Base-by-base conservation (phyloP, 2,329 filamentous ascomycete species). In the Penicillium frequentans region DNA sequence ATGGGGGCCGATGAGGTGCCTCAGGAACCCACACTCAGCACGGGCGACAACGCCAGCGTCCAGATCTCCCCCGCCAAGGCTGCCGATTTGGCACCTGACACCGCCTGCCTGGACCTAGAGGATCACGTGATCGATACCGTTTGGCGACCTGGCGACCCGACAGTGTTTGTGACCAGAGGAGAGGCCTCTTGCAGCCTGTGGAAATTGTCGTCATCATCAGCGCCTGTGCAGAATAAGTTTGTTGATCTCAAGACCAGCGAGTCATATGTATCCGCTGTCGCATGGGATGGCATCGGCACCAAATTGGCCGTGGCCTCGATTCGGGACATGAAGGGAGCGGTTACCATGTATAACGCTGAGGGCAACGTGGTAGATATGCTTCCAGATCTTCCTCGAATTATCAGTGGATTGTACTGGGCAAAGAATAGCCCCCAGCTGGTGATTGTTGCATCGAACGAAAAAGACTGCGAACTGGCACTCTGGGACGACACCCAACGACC, bases 1-100 rank as follows among this genome's bases (percentile, higher is more conserved):
- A 78, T 78, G 75, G 70, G 66, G 57, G 64, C 65, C 53, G 65
- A 67, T 53, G 64, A 68, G 55, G 64, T 65, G 48, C 63, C 64
- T 49, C 63, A 66, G 37, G 64, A 66, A 61, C 65, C 70, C 51
- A 80, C 77, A 11, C 63, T 80, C 56, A 74, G 72, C 37, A 77
- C 69, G 46, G 79, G 79, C 49, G 70, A 72, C 54, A 81, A 78
- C 66, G 69, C 76, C 62, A 78, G 75, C 57, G 73, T 81, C 56
- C 79, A 81, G 68, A 79, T 77, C 63, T 70, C 70, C 50, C 75
- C 78, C 67, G 77, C 78, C 69, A 81, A 80, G 69, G 74, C 78
- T 45, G 69, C 74, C 59, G 77, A 81, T 66, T 72, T 82, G 55
- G 71, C 70, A 39, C 72, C 76, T 44, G 69, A 77, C 64, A 79